Base-by-base conservation (phyloP, 306 rosid genomes). In the Adenanthera pavonina region DNA sequence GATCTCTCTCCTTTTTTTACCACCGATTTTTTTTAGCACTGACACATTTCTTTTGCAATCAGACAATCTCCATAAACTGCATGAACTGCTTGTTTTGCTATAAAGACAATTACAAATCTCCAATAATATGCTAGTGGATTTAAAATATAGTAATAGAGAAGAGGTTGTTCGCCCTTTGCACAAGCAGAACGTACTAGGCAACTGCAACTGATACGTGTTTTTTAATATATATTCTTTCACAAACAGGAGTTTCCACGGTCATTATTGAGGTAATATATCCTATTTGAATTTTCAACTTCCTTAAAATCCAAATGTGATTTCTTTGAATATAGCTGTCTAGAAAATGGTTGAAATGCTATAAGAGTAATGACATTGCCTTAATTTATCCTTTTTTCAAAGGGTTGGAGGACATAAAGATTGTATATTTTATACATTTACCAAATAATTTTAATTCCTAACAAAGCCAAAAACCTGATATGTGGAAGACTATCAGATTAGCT, bases 121-220 rank as follows among this genome's bases (percentile, higher is more conserved):
- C 2, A 73, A 33, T 5, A 51, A 34, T 43, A 51, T 34, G 13
- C 64, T 8, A 51, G 35, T 8, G 49, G 49, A 73, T 73, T 72
- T 17, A 73, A 53, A 53, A 53, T 65, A 53, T 34, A 25, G 66
- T 12, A 62, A 30, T 3, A 61, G 44, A 61, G 44, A 70, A 35
- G 16, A 57, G 77, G 51, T 17, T 11, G 38, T 57, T 34, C 68
- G 10, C 72, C 78, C 25, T 65, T n/a, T 66, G 33, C 60, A 34
- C 49, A 65, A 74, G 56, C 67, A 66, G 33, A 40, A 76, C 78
- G 20, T 68, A 60, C 81, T 25, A 12, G 20, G 48, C 49, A 69
- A 69, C 20, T 35, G 74, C 25, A 41, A 79, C 14, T 69, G 71
- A 41, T 19, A 33, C 57, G n/a, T 76, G 48, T 52, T 44, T 6